phyloP scores from a whole-genome alignment of 148 eudicot genomes.

The Diospyros kaki region DNA sequence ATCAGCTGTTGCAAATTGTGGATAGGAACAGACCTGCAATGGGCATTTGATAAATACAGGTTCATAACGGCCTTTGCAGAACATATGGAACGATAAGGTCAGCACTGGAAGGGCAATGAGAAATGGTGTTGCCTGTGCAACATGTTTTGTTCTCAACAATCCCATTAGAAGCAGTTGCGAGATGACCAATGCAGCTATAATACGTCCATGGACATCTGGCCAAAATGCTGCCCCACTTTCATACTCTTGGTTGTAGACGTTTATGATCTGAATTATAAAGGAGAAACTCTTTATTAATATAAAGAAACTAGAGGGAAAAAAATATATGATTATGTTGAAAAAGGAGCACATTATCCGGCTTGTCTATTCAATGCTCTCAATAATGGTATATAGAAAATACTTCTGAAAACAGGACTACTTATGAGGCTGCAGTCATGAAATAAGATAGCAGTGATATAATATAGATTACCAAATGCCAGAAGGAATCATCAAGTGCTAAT shows the following conservation, averaged over 20 bases:
- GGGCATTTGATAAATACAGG: conserved; percentile 80
- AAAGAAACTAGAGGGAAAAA: neutral
- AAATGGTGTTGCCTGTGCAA: conserved; percentile 69
- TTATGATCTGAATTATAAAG: conserved; percentile 55
- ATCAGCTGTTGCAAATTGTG: neutral
- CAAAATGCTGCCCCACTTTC: conserved; percentile 92
- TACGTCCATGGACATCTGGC: conserved; percentile 94
- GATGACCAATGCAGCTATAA: conserved; percentile 52
- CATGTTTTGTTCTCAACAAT: conserved; percentile 34
- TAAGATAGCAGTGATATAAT: neutral
- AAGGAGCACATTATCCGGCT: neutral
- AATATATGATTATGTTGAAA: neutral
- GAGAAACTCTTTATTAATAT: neutral
- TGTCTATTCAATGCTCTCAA: too few species aligned
- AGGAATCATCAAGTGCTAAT: neutral
- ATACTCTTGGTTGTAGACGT: conserved; percentile 30
- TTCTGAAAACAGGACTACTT: neutral
- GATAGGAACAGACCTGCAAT: conserved; percentile 56
- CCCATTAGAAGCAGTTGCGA: too few species aligned
- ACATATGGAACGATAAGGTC: conserved; percentile 69
- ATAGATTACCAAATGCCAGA: neutral
- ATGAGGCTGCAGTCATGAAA: too few species aligned
- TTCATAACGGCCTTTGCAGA: conserved; percentile 90
- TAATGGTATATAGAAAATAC: neutral
- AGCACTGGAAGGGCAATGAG: conserved; percentile 80